Base-by-base conservation (phyloP, 371 early-diverging fungal species). In the Paraphysoderma sedebokerense region DNA sequence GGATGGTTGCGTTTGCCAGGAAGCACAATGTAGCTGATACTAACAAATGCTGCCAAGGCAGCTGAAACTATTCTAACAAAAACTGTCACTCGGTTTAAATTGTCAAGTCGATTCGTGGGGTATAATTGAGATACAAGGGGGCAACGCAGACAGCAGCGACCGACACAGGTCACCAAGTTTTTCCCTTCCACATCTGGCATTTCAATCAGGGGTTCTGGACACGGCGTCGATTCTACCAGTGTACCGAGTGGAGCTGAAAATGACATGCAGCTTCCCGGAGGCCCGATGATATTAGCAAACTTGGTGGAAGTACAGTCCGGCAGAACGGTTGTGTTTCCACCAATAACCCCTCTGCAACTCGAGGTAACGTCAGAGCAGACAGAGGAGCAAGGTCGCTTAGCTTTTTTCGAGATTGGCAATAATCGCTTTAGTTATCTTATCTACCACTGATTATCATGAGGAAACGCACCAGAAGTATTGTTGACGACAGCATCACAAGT, bases 1-100 rank as follows among this genome's bases (percentile, higher is more conserved):
- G 80, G 77, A 48, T 79, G 80, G 35, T 68, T 62, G 48, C 76
- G 57, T 42, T 76, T 75, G 44, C 72, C 77, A 9, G 75, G 74
- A 19, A 79, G 51, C 37, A 67, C 54, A 17, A 75, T 45, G 45
- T 76, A 77, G 34, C 73, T 70, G 34, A 79, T 23, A 20, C 72
- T 52, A 50, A 79, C 60, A 37, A 70, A 50, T 38, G 74, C 66
- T 22, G 64, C 56, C 2, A 63, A 42, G 17, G 68, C 53, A 27
- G 68, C 62, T 6, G 80, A 74, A 33, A 72, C 58, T 6, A 60
- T 64, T 33, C 76, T 67, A 38, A 70, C 55, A 29, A 63, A 42
- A 15, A 49, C 39, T 40, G 46, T 36, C 33, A 28, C 32, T 9
- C 34, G 5, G 47, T 54, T 47, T 29, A 44, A 29, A 27, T 20